A percentile compares a stretch with the other conserved stretches of the same genome.
Evolutionary conservation across 1,139 yeast genomes (phyloP).

Genomic region (Candida buenavistaensis): DNA sequence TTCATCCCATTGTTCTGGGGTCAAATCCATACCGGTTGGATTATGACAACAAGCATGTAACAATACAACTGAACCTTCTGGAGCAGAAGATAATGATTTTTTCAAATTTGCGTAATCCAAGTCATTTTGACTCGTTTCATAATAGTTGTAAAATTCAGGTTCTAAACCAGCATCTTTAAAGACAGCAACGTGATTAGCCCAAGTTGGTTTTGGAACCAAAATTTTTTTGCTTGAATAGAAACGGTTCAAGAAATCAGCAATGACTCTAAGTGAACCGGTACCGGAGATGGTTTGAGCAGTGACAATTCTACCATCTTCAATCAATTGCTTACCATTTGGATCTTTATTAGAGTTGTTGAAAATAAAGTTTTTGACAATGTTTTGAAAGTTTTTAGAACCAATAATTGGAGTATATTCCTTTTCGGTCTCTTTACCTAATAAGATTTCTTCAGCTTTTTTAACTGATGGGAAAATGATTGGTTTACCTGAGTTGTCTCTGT

Average conservation of each 20-base stretch:
- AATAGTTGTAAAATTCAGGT: slow-evolving; percentile 49
- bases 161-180: slow-evolving; percentile 50
- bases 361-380: slow-evolving; percentile 48
- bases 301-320: slow-evolving; percentile 48
- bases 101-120: slow-evolving; percentile 55
- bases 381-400: slow-evolving; percentile 51
- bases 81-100: slow-evolving; percentile 38
- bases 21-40: slow-evolving; percentile 97
- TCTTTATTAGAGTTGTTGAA: slow-evolving; percentile 53
- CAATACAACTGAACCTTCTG: slow-evolving; percentile 62
- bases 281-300: slow-evolving; percentile 62
- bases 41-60: slow-evolving; percentile 97
- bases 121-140: slow-evolving; percentile 53
- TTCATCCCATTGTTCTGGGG: slow-evolving; percentile 78
- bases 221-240: slow-evolving; percentile 47
- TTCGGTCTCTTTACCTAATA: slow-evolving; percentile 44
- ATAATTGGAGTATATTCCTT: slow-evolving; percentile 60
- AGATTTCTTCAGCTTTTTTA: slow-evolving; percentile 45
- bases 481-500: slow-evolving; percentile 48
- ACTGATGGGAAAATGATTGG: slow-evolving; percentile 51
- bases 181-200: slow-evolving; percentile 73
- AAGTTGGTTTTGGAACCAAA: slow-evolving; percentile 67
- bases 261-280: slow-evolving; percentile 58
- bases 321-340: slow-evolving; percentile 46
- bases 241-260: slow-evolving; percentile 53